Conservation (phyloP, 345 rosid species). For the Ceriops decandra region DNA sequence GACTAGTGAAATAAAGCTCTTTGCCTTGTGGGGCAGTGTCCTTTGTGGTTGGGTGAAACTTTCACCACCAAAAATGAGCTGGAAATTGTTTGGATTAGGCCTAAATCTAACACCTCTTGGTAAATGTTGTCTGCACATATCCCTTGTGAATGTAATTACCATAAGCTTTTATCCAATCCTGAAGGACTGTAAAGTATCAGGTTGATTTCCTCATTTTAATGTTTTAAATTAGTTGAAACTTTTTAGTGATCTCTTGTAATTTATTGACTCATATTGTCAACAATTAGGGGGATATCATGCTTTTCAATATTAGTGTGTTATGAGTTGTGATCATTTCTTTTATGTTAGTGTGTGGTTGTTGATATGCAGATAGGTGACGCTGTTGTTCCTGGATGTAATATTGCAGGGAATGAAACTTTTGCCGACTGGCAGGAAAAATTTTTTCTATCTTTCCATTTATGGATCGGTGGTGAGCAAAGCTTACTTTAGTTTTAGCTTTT, state of each 20-base stretch:
- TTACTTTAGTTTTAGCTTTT: background rate
- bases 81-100: too few relatives aligned
- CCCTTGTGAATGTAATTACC: too few relatives aligned
- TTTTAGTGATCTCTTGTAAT: background rate
- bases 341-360: background rate
- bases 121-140: too few relatives aligned
- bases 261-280: too few relatives aligned
- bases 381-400: background rate
- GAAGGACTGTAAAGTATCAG: too few relatives aligned
- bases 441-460: slow-evolving; percentile 57
- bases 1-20: too few relatives aligned
- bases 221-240: background rate
- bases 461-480: slow-evolving; percentile 62
- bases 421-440: slow-evolving; percentile 68
- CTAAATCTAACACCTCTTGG: too few relatives aligned
- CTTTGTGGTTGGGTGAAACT: too few relatives aligned
- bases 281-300: too few relatives aligned
- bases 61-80: too few relatives aligned
- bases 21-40: too few relatives aligned
- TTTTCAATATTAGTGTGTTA: background rate
- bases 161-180: too few relatives aligned
- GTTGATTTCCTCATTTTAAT: background rate
- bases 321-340: background rate
- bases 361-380: background rate
- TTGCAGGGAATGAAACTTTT: slow-evolving; percentile 72